These are phyloP conservation scores for Chytridium lagenaria DNA, from an alignment of 371 early-diverging fungal genomes.

Conservation along the genomic window DNA sequence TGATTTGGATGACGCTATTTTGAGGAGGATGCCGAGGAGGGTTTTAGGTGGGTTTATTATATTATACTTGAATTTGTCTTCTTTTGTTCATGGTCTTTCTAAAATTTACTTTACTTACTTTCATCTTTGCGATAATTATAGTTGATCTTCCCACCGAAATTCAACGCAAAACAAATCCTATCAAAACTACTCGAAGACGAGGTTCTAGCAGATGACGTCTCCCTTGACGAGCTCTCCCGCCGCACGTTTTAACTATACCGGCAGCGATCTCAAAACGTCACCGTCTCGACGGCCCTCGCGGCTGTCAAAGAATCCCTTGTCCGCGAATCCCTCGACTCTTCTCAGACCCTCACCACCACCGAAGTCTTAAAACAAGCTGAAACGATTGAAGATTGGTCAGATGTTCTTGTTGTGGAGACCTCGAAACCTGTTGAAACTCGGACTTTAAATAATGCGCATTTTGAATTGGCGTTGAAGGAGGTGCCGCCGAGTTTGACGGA, in stretches of 20 bases:
- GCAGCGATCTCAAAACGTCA: slow-evolving; percentile 99
- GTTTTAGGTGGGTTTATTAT: slow-evolving; percentile 72
- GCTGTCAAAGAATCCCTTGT: slow-evolving; percentile 45
- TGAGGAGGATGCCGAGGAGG: slow-evolving; percentile 95
- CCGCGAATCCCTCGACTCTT: slow-evolving; percentile 22
- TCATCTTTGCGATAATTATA: slow-evolving; percentile 29
- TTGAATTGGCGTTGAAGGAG: slow-evolving; percentile 80
- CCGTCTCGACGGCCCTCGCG: slow-evolving; percentile 83
- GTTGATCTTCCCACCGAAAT: slow-evolving; percentile 89
- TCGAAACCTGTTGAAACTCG: background rate
- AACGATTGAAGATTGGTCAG: slow-evolving; percentile 39
- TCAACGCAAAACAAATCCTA: slow-evolving; percentile 84
- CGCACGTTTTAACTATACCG: slow-evolving; percentile 83
- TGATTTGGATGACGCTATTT: slow-evolving; percentile 97
- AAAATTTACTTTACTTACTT: too few relatives aligned
- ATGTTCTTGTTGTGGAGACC: background rate
- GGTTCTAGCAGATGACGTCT: slow-evolving; percentile 25
- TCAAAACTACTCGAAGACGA: slow-evolving; percentile 81
- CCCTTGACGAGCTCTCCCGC: slow-evolving; percentile 56
- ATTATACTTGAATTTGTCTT: slow-evolving; percentile 16
- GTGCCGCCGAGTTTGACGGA: slow-evolving; percentile 86
- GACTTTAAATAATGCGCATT: slow-evolving; percentile 63
- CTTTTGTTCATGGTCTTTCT: too few relatives aligned
- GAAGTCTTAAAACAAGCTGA: slow-evolving; percentile 33
- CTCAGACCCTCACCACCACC: slow-evolving; percentile 10